Percentiles rank a stretch among this genome's conserved stretches.
These are phyloP conservation scores for Exutisphaerella laricina DNA, from an alignment of 2,329 filamentous ascomycete genomes.

Conservation along the genomic window DNA sequence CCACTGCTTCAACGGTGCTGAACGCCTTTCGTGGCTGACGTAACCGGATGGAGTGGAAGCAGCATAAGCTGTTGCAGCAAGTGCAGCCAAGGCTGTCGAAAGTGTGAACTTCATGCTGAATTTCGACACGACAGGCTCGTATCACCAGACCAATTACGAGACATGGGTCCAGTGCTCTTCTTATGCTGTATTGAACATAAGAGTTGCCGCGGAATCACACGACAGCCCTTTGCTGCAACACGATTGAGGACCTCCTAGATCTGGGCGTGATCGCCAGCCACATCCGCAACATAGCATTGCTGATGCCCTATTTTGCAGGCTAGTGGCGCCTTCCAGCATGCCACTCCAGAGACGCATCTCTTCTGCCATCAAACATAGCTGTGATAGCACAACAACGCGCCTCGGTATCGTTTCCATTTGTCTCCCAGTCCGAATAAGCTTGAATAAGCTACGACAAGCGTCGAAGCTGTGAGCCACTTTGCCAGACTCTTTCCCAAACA, in stretches of 20 bases:
- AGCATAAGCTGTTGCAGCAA: conserved; percentile 3
- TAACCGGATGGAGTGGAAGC: conserved; percentile 6
- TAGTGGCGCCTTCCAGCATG: background rate
- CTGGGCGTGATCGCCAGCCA: background rate
- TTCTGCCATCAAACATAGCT: too few species aligned
- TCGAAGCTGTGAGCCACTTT: background rate
- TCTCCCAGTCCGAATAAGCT: background rate
- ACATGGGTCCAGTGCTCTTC: background rate
- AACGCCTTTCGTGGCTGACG: conserved; percentile 9
- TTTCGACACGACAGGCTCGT: background rate
- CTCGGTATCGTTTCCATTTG: too few species aligned
- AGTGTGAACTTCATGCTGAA: background rate
- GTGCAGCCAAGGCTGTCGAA: conserved; percentile 1
- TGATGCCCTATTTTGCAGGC: too few species aligned
- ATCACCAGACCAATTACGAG: background rate
- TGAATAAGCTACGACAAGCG: background rate
- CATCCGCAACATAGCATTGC: background rate
- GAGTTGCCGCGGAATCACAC: background rate
- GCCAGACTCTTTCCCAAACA: background rate
- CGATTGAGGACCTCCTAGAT: too few species aligned
- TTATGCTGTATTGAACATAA: background rate
- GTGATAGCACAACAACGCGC: too few species aligned
- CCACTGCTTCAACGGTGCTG: conserved; percentile 5
- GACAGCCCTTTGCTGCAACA: background rate
- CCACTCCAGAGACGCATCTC: too few species aligned